These are phyloP conservation scores for Scedosporium aurantiacum DNA, from an alignment of 2,329 filamentous ascomycete genomes.

Conservation along the genomic window DNA sequence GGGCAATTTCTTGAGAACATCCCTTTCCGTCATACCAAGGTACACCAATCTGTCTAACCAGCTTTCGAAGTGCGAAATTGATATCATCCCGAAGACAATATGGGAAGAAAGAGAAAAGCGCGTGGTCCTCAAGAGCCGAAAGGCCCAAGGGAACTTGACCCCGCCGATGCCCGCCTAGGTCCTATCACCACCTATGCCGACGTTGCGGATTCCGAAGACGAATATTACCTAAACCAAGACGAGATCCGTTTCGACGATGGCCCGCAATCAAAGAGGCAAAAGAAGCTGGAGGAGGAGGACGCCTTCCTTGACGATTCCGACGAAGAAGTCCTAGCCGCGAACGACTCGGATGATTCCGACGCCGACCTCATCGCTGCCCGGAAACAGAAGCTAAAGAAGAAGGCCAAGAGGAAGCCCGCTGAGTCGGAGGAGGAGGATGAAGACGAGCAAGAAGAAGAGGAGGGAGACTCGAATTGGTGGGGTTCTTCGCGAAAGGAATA, in stretches of 20 bases:
- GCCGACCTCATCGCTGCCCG: conserved; percentile 20
- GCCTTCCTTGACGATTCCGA: conserved; percentile 48
- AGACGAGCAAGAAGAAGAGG: conserved; percentile 39
- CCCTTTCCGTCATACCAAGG: background rate
- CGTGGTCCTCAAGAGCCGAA: conserved; percentile 35
- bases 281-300: conserved; percentile 58
- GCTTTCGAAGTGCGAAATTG: no score
- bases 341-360: conserved; percentile 24
- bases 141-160: conserved; percentile 44
- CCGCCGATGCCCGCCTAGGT: conserved; percentile 50
- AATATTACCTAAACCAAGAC: conserved; percentile 81
- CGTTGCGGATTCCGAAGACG: conserved; percentile 87
- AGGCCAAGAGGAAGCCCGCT: conserved; percentile 22
- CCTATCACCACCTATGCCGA: conserved; percentile 60
- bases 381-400: conserved; percentile 12
- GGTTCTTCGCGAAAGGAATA: conserved; percentile 81
- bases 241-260: conserved; percentile 77
- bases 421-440: conserved; percentile 53
- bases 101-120: conserved; percentile 64
- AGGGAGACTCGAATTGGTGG: conserved; percentile 63
- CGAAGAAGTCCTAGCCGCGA: conserved; percentile 42
- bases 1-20: background rate
- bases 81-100: conserved; percentile 16
- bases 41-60: no score
- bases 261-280: conserved; percentile 65